phyloP scores from a whole-genome alignment of 805 yeast genomes.

The Grigorovia transvaalensis region DNA sequence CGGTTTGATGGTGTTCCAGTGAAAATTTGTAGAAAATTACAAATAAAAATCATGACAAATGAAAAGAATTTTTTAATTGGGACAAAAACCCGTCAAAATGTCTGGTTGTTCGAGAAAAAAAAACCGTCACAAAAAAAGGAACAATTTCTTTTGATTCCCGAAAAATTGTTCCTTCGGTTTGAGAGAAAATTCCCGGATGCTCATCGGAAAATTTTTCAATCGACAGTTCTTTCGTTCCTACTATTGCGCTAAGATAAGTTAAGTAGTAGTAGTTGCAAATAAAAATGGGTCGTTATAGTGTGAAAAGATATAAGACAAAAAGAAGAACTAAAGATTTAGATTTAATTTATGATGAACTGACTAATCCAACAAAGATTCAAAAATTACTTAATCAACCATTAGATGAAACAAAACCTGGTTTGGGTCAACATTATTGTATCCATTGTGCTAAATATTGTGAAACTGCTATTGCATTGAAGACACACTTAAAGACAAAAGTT shows the following conservation, averaged over 20 bases:
- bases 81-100: not conserved
- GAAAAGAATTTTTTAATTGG: not conserved
- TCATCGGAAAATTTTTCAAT: not conserved
- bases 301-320: slow-evolving; percentile 79
- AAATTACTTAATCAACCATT: slow-evolving; percentile 68
- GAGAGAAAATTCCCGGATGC: too few relatives aligned
- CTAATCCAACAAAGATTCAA: slow-evolving; percentile 50
- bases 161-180: not conserved
- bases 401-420: slow-evolving; percentile 85
- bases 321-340: slow-evolving; percentile 81
- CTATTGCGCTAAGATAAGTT: too few relatives aligned
- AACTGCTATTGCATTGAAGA: slow-evolving; percentile 56
- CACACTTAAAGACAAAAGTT: slow-evolving; percentile 64
- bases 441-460: slow-evolving; percentile 92
- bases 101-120: not conserved
- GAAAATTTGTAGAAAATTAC: too few relatives aligned
- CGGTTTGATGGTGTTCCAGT: not conserved
- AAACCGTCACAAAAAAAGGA: not conserved
- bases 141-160: too few relatives aligned
- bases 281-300: slow-evolving; percentile 77
- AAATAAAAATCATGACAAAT: too few relatives aligned
- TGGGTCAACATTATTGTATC: slow-evolving; percentile 89
- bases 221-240: too few relatives aligned
- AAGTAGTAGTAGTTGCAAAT: not conserved
- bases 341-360: slow-evolving; percentile 65